Evolutionary conservation across 2,329 filamentous ascomycete species (phyloP).

Genomic region (Apiospora kogelbergensis): DNA sequence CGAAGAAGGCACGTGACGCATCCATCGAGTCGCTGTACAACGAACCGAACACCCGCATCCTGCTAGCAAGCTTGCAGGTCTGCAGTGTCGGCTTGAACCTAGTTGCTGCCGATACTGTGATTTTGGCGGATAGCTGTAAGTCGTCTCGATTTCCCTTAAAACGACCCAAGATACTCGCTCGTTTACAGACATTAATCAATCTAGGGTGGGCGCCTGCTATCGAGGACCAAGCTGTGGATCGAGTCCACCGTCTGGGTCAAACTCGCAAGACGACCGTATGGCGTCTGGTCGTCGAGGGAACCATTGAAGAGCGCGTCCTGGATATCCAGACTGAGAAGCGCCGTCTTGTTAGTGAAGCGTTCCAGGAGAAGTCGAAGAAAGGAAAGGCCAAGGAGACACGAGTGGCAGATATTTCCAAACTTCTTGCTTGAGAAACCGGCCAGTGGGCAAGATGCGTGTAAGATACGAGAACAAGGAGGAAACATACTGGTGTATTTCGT

Average conservation of each 20-base stretch:
- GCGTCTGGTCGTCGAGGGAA: conserved; percentile 76
- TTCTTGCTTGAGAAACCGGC: conserved; percentile 10
- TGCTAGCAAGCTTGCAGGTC: conserved; percentile 80
- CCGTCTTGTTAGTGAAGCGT: conserved; percentile 73
- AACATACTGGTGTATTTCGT: not conserved
- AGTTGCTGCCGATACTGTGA: conserved; percentile 81
- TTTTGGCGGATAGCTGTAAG: conserved; percentile 74
- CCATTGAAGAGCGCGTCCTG: conserved; percentile 79
- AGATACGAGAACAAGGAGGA: not conserved
- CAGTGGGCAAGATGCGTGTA: not conserved
- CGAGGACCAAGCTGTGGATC: conserved; percentile 87
- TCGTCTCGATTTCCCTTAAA: conserved; percentile 11
- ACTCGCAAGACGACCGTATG: conserved; percentile 77
- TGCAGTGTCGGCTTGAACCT: conserved; percentile 86
- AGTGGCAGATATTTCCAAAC: conserved; percentile 15
- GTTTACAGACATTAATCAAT: conserved; percentile 14
- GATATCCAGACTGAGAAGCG: conserved; percentile 78
- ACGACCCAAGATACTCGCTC: not conserved
- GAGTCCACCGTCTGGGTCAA: conserved; percentile 84
- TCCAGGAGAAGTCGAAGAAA: conserved; percentile 65
- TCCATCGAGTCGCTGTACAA: conserved; percentile 67
- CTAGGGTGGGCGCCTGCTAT: conserved; percentile 86
- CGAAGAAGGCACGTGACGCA: conserved; percentile 65
- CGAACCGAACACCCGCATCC: conserved; percentile 67
- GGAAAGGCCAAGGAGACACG: conserved; percentile 16